phyloP scores from a whole-genome alignment of 331 rosid species.

The Malus hybrid region DNA sequence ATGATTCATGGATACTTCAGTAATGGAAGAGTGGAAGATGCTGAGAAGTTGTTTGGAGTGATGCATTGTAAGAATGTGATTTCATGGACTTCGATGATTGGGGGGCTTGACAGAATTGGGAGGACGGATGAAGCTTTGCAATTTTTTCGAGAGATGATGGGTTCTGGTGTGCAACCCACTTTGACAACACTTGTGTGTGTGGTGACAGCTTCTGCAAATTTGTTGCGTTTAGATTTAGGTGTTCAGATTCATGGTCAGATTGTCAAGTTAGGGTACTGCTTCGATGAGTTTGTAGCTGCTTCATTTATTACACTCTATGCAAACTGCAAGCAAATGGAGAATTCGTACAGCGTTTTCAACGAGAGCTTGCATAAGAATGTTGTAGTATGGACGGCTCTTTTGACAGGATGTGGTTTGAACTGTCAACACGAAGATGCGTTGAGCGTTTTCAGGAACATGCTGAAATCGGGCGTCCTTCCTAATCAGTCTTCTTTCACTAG shows the following conservation, averaged over 20 bases:
- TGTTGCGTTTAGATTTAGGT: conserved; percentile 22
- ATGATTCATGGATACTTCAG: conserved; percentile 55
- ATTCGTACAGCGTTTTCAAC: conserved; percentile 25
- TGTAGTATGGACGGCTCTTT: conserved; percentile 65
- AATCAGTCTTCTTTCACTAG: conserved; percentile 67
- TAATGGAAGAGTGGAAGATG: conserved; percentile 53
- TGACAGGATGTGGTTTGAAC: conserved; percentile 58
- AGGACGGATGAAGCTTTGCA: conserved; percentile 41
- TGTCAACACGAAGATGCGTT: conserved; percentile 35
- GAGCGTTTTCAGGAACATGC: conserved; percentile 44
- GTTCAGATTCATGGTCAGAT: conserved; percentile 30
- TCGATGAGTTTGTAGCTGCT: conserved; percentile 47
- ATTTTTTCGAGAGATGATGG: conserved; percentile 39
- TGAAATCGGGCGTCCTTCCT: conserved; percentile 27
- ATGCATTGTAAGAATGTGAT: conserved; percentile 49
- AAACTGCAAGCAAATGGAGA: conserved; percentile 37
- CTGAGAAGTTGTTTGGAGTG: conserved; percentile 28
- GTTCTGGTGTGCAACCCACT: conserved; percentile 25
- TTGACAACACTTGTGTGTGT: conserved; percentile 46
- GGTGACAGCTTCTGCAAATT: conserved; percentile 48
- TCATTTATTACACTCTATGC: conserved; percentile 56
- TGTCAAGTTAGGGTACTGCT: conserved; percentile 35
- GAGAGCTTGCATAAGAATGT: conserved; percentile 38
- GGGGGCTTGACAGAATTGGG: conserved; percentile 57
- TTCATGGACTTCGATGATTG: conserved; percentile 61